Base-by-base conservation (phyloP, 2,329 filamentous ascomycete species). In the Drechmeria coniospora region DNA sequence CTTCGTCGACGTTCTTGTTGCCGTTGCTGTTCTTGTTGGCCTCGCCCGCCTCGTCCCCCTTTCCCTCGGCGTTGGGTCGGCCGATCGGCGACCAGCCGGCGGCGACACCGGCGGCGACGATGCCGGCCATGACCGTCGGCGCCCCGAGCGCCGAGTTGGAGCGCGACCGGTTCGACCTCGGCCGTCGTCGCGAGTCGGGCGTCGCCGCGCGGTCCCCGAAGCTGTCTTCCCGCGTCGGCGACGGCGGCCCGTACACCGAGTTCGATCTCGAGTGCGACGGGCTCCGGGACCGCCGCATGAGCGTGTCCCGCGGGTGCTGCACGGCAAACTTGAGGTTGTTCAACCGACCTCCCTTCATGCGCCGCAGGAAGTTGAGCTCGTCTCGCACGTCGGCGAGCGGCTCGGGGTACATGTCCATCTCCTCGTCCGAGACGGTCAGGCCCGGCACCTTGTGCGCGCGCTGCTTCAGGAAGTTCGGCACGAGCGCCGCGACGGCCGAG, bases 261-360 rank as follows among this genome's bases (percentile, higher is more conserved):
- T 73, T 78, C 28, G 69, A 75, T 35, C 76, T 54, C 37, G 66
- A 74, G 45, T 66, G 61, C 31, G 74, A 76, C 5, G 69, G 71
- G 46, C 70, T 77, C 40, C 70, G 63, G 26, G 66, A 72, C 40
- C 64, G 64, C 25, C 64, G 57, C 39, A 74, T 59, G 41, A 83
- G 67, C 3, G 68, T 69, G 49, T 84, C 75, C 43, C 72, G 74
- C 33, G 80, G 79, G 44, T 87, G 75, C 45, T 74, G 62, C 36
- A 87, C 72, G 32, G 75, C 74, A 49, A 83, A 87, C 53, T 75
- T 82, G 39, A 92, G 61, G 45, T 79, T 77, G 57, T 83, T 86
- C 33, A 92, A 56, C 34, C 81, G 78, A 21, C 81, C 82, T 38
- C 82, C 82, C 55, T 80, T 83, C 54, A 87, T 67, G 39, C 66